A percentile compares a stretch with the other conserved stretches of the same genome.
These are phyloP conservation scores for Fusarium pseudonygamai DNA, from an alignment of 2,329 filamentous ascomycete genomes.

Conservation along the genomic window DNA sequence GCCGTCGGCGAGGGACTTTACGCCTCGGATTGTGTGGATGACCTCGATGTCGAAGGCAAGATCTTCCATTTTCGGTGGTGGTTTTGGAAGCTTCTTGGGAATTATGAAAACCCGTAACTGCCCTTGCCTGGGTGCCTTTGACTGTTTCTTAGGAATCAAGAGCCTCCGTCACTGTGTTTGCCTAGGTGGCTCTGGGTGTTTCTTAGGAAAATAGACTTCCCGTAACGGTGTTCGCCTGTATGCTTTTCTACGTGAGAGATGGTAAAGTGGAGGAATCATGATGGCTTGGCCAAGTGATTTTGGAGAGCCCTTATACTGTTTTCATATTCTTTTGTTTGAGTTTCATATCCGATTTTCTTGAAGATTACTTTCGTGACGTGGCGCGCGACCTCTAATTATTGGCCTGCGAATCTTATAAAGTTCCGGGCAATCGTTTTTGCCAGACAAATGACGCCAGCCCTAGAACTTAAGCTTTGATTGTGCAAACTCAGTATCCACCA, in stretches of 20 bases:
- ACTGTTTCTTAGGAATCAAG: rapidly evolving
- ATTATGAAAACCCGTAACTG: rapidly evolving
- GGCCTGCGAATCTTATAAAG: no score
- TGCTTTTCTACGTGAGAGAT: rapidly evolving
- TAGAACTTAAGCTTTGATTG: no score
- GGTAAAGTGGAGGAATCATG: not conserved
- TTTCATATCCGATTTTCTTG: not conserved
- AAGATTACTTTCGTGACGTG: not conserved
- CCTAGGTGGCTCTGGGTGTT: no score
- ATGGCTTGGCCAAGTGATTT: rapidly evolving
- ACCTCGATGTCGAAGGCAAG: not conserved
- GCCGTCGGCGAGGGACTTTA: not conserved
- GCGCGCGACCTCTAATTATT: rapidly evolving
- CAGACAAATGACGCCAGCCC: no score
- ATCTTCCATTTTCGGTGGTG: not conserved
- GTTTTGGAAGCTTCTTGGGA: rapidly evolving
- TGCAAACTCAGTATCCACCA: no score
- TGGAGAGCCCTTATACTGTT: rapidly evolving
- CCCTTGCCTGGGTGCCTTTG: no score
- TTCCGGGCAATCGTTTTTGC: no score
- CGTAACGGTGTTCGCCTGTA: rapidly evolving
- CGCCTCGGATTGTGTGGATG: not conserved
- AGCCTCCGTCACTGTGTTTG: rapidly evolving
- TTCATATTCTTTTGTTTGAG: rapidly evolving
- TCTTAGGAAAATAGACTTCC: rapidly evolving